Base-by-base conservation (phyloP, 768 basidiomycete genomes). In the Leccinum uliginosum region DNA sequence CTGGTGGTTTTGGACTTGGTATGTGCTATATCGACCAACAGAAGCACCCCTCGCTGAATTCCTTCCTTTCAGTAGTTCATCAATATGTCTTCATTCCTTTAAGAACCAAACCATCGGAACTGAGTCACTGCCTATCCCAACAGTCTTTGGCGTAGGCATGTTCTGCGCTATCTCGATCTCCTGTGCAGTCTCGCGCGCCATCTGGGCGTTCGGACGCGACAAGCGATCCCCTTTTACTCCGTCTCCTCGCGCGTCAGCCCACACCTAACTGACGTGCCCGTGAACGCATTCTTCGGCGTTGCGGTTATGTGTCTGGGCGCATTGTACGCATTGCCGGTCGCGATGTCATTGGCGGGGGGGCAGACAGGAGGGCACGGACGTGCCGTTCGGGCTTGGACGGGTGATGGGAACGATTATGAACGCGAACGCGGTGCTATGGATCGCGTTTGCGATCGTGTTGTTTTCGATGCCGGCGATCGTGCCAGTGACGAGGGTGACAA, bases 141-240 rank as follows among this genome's bases (percentile, higher is more conserved):
- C 54, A 75, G 83, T 86, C 60, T 82, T 84, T 53, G 80, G 78
- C 10, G 71, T 80, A 50, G 77, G 77, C 9, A 70, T 84, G 59
- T 86, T 87, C 71, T 86, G 85, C 53, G 78, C 82, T 35, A 81
- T 87, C 55, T 86, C 86, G 17, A 83, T 83, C 59, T 80, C 80
- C 40, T 85, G 83, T 51, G 85, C 84, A 9, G 82, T 85, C 35
- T 86, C 85, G 12, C 81, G 86, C 17, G 81, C 83, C 30, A 86
- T 85, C 3, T 87, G 85, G 86, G 82, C 82, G 47, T 87, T 88
- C 66, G 82, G 85, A 0, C 78, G 86, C 3, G 86, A 87, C 71
- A 78, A 78, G 86, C 82, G 1, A 81, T 87, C 43, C 86, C 85
- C 2, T 77, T 80, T 45, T 76, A 80, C 34, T 50, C 57, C 10